Evolutionary conservation across 1,139 yeast species (phyloP).

Genomic region (Maudiozyma humilis): DNA sequence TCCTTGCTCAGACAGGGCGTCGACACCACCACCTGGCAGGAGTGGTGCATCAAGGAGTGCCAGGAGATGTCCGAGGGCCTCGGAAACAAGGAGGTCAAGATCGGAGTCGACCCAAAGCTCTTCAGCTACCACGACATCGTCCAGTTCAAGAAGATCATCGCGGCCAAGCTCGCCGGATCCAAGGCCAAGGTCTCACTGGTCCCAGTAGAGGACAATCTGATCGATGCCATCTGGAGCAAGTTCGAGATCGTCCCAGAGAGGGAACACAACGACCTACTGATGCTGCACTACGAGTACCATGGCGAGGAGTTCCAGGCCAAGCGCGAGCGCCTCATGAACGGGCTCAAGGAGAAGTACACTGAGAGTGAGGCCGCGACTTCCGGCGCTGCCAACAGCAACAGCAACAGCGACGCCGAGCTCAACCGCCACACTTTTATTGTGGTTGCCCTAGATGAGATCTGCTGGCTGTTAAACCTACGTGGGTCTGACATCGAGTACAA

Average conservation of each 20-base stretch:
- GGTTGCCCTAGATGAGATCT: conserved; percentile 79
- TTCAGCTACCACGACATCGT: conserved; percentile 44
- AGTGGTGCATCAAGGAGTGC: conserved; percentile 69
- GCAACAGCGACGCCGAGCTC: not conserved
- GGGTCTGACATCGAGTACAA: conserved; percentile 81
- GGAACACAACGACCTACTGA: conserved; percentile 38
- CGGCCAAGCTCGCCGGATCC: conserved; percentile 19
- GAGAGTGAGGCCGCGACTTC: conserved; percentile 6
- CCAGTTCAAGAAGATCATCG: conserved; percentile 33
- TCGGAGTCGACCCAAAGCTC: conserved; percentile 57
- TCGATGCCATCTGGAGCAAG: conserved; percentile 67
- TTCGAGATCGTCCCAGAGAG: conserved; percentile 44
- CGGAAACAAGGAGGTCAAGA: conserved; percentile 32
- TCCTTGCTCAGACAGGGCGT: conserved; percentile 70
- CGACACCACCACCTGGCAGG: conserved; percentile 78
- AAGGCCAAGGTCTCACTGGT: conserved; percentile 47
- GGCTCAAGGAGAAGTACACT: conserved; percentile 35
- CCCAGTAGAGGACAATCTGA: conserved; percentile 59
- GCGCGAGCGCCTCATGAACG: conserved; percentile 24
- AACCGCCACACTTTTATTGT: conserved; percentile 39
- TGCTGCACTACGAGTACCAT: conserved; percentile 39
- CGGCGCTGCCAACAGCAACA: too few species aligned
- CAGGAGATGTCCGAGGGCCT: conserved; percentile 42
- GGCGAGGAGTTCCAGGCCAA: conserved; percentile 44
- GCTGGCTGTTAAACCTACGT: conserved; percentile 85